Evolutionary conservation across 148 eudicot species (phyloP).

Genomic region (Chenopodium berlandieri): DNA sequence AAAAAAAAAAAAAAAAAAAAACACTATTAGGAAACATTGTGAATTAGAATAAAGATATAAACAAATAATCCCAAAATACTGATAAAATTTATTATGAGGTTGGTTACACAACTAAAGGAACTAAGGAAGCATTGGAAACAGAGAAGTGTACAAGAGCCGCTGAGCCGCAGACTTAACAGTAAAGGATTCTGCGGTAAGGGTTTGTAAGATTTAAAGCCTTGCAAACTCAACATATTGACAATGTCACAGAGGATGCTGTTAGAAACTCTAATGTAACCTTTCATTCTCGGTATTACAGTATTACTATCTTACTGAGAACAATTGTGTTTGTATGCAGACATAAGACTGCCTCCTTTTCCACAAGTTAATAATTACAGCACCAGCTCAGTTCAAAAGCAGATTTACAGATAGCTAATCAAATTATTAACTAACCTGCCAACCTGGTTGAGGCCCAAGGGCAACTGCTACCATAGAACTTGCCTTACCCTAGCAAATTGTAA

Average conservation of each 20-base stretch:
- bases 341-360: background rate
- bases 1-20: background rate
- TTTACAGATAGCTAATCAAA: background rate
- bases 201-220: background rate
- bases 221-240: conserved; percentile 5
- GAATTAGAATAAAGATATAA: background rate
- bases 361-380: background rate
- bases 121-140: background rate
- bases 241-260: background rate
- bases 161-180: background rate
- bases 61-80: background rate
- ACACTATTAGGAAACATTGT: too few relatives aligned
- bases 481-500: conserved; percentile 55
- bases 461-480: conserved; percentile 96
- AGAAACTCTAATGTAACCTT: background rate
- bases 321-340: background rate
- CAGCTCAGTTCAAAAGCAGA: conserved; percentile 1
- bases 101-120: background rate
- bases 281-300: background rate
- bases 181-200: background rate
- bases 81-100: background rate
- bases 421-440: conserved; percentile 73
- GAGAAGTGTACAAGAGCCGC: background rate
- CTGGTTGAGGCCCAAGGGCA: conserved; percentile 86
- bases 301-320: background rate